These are phyloP conservation scores for Crataegus laevigata DNA, from an alignment of 306 rosid species.

Conservation along the genomic window DNA sequence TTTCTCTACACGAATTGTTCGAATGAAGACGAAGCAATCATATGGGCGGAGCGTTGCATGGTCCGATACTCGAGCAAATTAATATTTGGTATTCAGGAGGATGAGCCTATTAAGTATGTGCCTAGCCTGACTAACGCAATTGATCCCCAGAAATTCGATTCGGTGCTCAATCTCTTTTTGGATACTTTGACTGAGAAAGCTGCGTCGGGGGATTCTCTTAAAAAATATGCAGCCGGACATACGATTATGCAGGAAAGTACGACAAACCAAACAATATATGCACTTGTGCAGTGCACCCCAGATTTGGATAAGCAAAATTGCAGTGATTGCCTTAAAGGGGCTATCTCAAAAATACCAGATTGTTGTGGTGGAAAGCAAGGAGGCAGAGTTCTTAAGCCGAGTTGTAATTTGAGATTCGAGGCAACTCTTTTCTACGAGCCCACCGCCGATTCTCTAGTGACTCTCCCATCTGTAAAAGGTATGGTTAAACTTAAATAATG, in stretches of 20 bases:
- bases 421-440: not conserved
- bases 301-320: not conserved
- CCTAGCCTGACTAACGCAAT: not conserved
- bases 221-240: slow-evolving; percentile 1
- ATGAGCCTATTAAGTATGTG: not conserved
- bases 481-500: not conserved
- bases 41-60: slow-evolving; percentile 8
- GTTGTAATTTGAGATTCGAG: slow-evolving; percentile 5
- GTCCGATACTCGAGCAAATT: slow-evolving; percentile 11
- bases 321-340: not conserved
- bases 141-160: not conserved
- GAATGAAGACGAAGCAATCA: slow-evolving; percentile 5
- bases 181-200: not conserved
- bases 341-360: not conserved
- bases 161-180: not conserved
- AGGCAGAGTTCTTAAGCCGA: not conserved
- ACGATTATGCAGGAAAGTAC: not conserved
- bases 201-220: not conserved
- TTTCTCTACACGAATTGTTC: not conserved
- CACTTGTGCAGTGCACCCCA: not conserved
- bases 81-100: not conserved
- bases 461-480: not conserved
- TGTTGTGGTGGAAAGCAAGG: slow-evolving; percentile 1
- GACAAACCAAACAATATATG: not conserved
- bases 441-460: slow-evolving; percentile 21